A percentile compares a stretch with the other conserved stretches of the same genome.
phyloP scores from a whole-genome alignment of 257 asterid species.

The Nicotiana tomentosiformis region DNA sequence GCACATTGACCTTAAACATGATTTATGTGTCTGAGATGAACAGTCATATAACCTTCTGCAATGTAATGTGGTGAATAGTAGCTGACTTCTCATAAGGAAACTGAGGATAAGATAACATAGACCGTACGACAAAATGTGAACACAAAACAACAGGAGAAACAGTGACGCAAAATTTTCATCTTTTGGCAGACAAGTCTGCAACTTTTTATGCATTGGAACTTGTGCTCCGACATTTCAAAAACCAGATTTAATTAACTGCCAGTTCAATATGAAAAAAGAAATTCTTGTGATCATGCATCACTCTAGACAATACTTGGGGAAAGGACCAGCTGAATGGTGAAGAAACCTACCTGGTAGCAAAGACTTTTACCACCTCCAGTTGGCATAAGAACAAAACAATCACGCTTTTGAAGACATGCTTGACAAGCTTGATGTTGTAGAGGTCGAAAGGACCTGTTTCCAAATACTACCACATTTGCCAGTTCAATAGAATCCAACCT shows the following conservation, averaged over 20 bases:
- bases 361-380: conserved; percentile 99
- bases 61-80: not conserved
- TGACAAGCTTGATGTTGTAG: conserved; percentile 80
- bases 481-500: conserved; percentile 68
- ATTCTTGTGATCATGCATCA: not conserved
- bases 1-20: not conserved
- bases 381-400: conserved; percentile 94
- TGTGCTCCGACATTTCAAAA: not conserved
- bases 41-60: not conserved
- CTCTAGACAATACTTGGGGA: not conserved
- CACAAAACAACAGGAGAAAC: not conserved
- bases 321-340: not conserved
- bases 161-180: not conserved
- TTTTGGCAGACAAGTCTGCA: not conserved
- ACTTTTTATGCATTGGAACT: not conserved
- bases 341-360: conserved; percentile 82
- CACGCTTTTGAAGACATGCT: conserved; percentile 57
- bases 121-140: not conserved
- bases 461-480: conserved; percentile 93
- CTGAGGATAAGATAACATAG: not conserved
- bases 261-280: not conserved
- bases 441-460: conserved; percentile 71
- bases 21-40: not conserved
- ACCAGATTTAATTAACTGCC: not conserved
- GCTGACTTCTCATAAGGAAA: not conserved